Conservation (phyloP, 202 grass and related monocot species). For the Dendrocalamus latiflorus region DNA sequence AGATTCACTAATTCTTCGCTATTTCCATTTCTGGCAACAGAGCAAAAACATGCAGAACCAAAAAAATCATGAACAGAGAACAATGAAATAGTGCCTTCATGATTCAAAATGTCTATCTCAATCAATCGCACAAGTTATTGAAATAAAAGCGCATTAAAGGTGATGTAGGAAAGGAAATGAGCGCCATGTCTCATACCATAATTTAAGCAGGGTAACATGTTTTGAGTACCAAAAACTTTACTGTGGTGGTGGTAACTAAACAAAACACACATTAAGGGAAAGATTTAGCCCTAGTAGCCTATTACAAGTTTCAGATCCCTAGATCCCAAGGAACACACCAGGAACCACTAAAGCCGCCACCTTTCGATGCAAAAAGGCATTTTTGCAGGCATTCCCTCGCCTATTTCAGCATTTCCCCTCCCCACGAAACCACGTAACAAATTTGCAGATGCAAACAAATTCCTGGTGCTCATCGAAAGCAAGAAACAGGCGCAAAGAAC, state of each 20-base stretch:
- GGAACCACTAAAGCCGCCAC: no score
- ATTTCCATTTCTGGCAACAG: not conserved
- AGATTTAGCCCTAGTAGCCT: no score
- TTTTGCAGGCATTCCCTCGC: no score
- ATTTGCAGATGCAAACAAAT: no score
- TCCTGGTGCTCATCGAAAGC: no score
- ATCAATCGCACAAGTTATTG: not conserved
- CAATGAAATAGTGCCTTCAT: not conserved
- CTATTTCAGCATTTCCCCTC: no score
- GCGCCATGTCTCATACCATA: not conserved
- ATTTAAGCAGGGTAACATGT: not conserved
- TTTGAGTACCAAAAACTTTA: not conserved
- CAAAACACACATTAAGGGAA: no score
- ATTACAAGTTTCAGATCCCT: no score
- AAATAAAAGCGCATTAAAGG: not conserved
- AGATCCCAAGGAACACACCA: no score
- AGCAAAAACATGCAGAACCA: not conserved
- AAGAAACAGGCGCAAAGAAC: no score
- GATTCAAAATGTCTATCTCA: not conserved
- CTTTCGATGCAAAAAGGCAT: no score
- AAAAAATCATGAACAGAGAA: not conserved
- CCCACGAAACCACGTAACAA: no score
- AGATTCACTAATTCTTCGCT: not conserved
- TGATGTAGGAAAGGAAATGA: conserved; percentile 1
- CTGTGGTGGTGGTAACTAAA: not conserved